Percentiles rank a stretch among this genome's conserved stretches.
Conservation (phyloP, 805 yeast species). For the Candida glaebosa region DNA sequence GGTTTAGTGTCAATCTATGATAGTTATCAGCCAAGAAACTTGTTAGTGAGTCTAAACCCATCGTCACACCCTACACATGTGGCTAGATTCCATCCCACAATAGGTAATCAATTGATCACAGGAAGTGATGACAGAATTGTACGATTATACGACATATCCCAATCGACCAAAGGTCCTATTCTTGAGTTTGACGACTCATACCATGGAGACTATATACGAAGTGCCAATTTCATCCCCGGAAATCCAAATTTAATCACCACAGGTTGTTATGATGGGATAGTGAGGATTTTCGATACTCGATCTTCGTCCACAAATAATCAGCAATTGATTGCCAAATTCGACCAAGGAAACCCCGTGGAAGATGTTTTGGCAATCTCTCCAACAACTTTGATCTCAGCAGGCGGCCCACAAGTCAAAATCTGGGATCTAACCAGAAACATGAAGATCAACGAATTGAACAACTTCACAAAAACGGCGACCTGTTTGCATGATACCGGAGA, state of each 20-base stretch:
- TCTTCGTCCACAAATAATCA: slow-evolving; percentile 17
- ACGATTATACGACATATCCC: slow-evolving; percentile 84
- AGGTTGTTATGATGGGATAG: slow-evolving; percentile 89
- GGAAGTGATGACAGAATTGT: slow-evolving; percentile 91
- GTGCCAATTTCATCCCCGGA: slow-evolving; percentile 72
- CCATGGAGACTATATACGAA: slow-evolving; percentile 85
- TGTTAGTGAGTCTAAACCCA: slow-evolving; percentile 78
- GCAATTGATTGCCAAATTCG: slow-evolving; percentile 59
- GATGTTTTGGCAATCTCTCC: slow-evolving; percentile 71
- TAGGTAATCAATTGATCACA: slow-evolving; percentile 71
- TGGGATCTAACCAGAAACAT: slow-evolving; percentile 88
- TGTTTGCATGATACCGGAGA: slow-evolving; percentile 72
- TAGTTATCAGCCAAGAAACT: slow-evolving; percentile 70
- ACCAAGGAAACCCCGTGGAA: slow-evolving; percentile 79
- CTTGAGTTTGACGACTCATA: slow-evolving; percentile 55
- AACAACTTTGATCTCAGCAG: slow-evolving; percentile 74
- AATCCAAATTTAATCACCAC: slow-evolving; percentile 80
- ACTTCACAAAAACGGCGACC: slow-evolving; percentile 93
- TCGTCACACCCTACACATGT: slow-evolving; percentile 89
- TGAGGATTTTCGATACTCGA: slow-evolving; percentile 83
- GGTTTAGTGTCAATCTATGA: slow-evolving; percentile 92
- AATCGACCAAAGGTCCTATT: slow-evolving; percentile 64
- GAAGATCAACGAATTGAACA: slow-evolving; percentile 68
- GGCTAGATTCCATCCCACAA: slow-evolving; percentile 82
- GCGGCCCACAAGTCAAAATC: slow-evolving; percentile 77